phyloP scores from a whole-genome alignment of 78 protist genomes.

The Andalucia godoyi region DNA sequence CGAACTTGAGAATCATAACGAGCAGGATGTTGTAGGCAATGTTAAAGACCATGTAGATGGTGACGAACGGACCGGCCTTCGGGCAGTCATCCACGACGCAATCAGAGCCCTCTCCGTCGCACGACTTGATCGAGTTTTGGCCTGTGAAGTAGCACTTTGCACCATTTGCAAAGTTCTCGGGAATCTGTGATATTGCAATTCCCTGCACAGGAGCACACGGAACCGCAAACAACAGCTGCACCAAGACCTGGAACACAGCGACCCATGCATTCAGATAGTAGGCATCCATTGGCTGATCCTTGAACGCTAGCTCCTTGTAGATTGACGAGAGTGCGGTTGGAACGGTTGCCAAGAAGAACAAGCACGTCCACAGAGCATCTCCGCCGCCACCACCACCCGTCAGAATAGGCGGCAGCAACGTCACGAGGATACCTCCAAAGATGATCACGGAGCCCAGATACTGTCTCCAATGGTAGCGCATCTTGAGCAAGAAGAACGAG shows the following conservation, averaged over 20 bases:
- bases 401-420: no score
- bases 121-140: not conserved
- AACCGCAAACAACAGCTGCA: not conserved
- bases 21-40: not conserved
- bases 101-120: no score
- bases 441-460: not conserved
- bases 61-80: not conserved
- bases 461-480: not conserved
- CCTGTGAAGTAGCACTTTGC: not conserved
- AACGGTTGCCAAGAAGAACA: not conserved
- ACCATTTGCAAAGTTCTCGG: not conserved
- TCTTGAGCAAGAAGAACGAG: not conserved
- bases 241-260: not conserved
- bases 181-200: not conserved
- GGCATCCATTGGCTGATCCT: not conserved
- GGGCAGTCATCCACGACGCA: not conserved
- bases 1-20: not conserved
- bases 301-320: slow-evolving; percentile 7
- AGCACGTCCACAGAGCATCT: not conserved
- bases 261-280: not conserved
- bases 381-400: not conserved
- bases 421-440: not conserved
- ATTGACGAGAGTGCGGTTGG: not conserved
- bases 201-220: not conserved
- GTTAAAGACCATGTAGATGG: not conserved